phyloP scores from a whole-genome alignment of 2,329 filamentous ascomycete genomes.

The Ophiostoma sp. region DNA sequence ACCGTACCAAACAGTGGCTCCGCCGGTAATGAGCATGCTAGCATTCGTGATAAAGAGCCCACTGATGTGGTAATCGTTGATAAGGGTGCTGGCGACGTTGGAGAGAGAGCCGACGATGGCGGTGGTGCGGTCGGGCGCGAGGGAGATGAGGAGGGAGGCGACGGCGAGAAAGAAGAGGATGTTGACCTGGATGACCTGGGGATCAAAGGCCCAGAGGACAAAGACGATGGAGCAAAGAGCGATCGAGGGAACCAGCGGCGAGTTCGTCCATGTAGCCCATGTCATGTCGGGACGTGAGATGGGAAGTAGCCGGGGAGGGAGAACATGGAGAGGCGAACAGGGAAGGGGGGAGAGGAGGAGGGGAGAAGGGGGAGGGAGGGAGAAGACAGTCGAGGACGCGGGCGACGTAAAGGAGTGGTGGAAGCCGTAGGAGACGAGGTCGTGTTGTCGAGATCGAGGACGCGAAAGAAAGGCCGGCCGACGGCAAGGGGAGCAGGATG shows the following conservation, averaged over 20 bases:
- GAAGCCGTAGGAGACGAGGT: not conserved
- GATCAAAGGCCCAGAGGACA: conserved; percentile 43
- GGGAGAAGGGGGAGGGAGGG: not conserved
- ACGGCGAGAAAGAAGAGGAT: conserved; percentile 39
- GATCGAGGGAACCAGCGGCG: conserved; percentile 40
- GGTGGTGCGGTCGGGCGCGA: conserved; percentile 39
- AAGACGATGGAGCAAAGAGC: conserved; percentile 41
- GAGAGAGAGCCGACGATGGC: conserved; percentile 36
- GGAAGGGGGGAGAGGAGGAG: not conserved
- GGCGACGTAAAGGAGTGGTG: conserved; percentile 4
- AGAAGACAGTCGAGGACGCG: not conserved
- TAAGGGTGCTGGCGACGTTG: conserved; percentile 32
- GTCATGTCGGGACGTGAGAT: conserved; percentile 40
- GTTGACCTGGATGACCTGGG: conserved; percentile 40
- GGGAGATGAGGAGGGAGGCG: conserved; percentile 39
- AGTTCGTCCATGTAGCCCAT: conserved; percentile 45
- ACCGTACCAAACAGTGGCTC: conserved; percentile 48
- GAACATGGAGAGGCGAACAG: conserved; percentile 20
- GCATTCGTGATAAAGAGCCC: conserved; percentile 45
- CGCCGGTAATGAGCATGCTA: conserved; percentile 51
- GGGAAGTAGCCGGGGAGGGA: conserved; percentile 15
- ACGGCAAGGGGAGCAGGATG: conserved; percentile 4
- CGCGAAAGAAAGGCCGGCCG: conserved; percentile 13
- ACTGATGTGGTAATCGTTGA: conserved; percentile 43
- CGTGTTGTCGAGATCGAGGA: conserved; percentile 12